These are phyloP conservation scores for Lactarius indigo DNA, from an alignment of 768 basidiomycete species.

Conservation along the genomic window DNA sequence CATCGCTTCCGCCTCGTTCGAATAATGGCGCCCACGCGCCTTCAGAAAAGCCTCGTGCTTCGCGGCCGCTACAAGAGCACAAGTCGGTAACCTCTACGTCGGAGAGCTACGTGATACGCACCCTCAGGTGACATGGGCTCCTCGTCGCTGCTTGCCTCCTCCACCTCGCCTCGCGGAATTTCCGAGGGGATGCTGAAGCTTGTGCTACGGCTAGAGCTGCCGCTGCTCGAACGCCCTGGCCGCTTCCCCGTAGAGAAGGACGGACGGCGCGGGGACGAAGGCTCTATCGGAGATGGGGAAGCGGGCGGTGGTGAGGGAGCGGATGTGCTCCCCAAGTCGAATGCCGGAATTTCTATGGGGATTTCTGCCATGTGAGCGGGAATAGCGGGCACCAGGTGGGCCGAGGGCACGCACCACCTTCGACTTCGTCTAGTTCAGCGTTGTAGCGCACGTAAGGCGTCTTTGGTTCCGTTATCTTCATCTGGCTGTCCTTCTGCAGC, in stretches of 20 bases:
- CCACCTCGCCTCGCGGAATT: slow-evolving; percentile 49
- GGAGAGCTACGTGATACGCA: slow-evolving; percentile 36
- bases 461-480: slow-evolving; percentile 99
- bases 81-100: neutral
- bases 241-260: slow-evolving; percentile 64
- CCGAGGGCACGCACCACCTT: slow-evolving; percentile 60
- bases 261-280: slow-evolving; percentile 66
- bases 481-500: slow-evolving; percentile 90
- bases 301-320: slow-evolving; percentile 21
- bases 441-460: slow-evolving; percentile 94
- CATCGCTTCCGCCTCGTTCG: slow-evolving; percentile 91
- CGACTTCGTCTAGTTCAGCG: slow-evolving; percentile 77
- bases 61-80: slow-evolving; percentile 53
- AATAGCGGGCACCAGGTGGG: neutral
- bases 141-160: slow-evolving; percentile 49
- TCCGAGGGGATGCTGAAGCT: slow-evolving; percentile 54
- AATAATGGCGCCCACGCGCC: slow-evolving; percentile 81
- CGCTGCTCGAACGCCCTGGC: slow-evolving; percentile 54
- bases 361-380: neutral
- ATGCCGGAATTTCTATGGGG: slow-evolving; percentile 70
- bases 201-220: slow-evolving; percentile 71
- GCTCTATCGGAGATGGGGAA: slow-evolving; percentile 13
- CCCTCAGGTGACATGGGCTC: slow-evolving; percentile 85
- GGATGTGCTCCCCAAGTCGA: slow-evolving; percentile 53
- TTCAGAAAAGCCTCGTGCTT: slow-evolving; percentile 81